Evolutionary conservation across 768 basidiomycete species (phyloP), one percentile per base, ranked within the genome.

Genomic region (Podaxis sp.): DNA sequence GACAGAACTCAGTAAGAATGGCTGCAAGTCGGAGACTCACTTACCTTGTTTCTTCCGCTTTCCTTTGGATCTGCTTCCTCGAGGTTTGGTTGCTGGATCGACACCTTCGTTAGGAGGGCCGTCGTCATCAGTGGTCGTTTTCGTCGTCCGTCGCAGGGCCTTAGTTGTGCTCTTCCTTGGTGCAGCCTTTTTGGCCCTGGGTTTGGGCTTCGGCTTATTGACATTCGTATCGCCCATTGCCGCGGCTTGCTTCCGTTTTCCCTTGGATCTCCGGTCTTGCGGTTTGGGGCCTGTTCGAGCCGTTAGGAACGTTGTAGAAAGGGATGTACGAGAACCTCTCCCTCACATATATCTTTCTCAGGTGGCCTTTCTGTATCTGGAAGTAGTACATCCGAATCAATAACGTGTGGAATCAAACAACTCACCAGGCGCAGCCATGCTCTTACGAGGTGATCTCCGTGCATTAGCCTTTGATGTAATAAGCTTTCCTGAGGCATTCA

Each of bases 21-120:
- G 26, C 22, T 30, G 7, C 37, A 28, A 44, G 20, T 26, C 22
- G 20, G 11, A 56, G 38, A n/a, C 33, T 28, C 57, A 28, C n/a
- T 40, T 26, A 36, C 54, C 50, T 30, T 60, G 56, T 41, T 58
- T 61, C 52, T 49, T 63, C 52, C 53, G 38, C 26, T 56, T 62
- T 40, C 37, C 60, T 24, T 38, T 62, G 41, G 59, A 38, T 44
- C 20, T 49, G 26, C 54, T 26, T 48, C 28, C 15, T 28, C n/a
- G 44, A 51, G 10, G 10, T 44, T 58, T 53, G 24, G 44, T 24
- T 26, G 20, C 33, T 24, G 44, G 15, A 49, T 49, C 46, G 7
- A 28, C 24, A 1, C 26, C 30, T 40, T 56, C 53, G 20, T 46
- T 20, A 17, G 36, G 12, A 15, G 15, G 51, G 6, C 53, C 33